A percentile compares a stretch with the other conserved stretches of the same genome.
phyloP scores from a whole-genome alignment of 495 filamentous ascomycete species.

The Thermochaetoides thermophila region DNA sequence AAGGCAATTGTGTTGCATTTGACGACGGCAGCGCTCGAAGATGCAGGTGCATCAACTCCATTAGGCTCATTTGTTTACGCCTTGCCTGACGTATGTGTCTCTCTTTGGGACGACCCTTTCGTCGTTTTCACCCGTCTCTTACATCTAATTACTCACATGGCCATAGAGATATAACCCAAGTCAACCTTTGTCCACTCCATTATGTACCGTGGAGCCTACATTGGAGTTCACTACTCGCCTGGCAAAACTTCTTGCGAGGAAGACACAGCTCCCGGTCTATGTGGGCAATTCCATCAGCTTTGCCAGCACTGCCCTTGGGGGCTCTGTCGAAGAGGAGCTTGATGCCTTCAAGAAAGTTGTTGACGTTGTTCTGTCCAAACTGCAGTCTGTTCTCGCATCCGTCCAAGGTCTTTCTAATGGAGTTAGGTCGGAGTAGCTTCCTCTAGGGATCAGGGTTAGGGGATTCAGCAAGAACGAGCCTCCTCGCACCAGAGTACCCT shows the following conservation, averaged over 20 bases:
- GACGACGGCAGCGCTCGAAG: slow-evolving; percentile 52
- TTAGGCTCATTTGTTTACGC: slow-evolving; percentile 85
- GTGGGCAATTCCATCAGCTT: slow-evolving; percentile 68
- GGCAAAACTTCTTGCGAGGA: slow-evolving; percentile 65
- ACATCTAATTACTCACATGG: slow-evolving; percentile 1
- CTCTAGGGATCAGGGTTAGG: too few relatives aligned
- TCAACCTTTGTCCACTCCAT: slow-evolving; percentile 59
- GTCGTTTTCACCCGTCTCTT: background rate
- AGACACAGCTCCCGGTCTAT: slow-evolving; percentile 57
- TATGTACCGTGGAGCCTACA: slow-evolving; percentile 59
- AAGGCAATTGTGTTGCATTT: slow-evolving; percentile 62
- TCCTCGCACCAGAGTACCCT: too few relatives aligned
- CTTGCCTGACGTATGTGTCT: slow-evolving; percentile 72
- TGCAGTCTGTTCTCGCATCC: slow-evolving; percentile 20
- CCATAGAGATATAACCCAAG: slow-evolving; percentile 37
- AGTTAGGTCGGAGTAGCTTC: slow-evolving; percentile 1
- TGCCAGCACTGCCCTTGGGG: slow-evolving; percentile 49
- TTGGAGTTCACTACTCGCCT: slow-evolving; percentile 76
- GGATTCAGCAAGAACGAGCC: too few relatives aligned
- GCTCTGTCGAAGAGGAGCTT: slow-evolving; percentile 86
- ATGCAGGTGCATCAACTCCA: slow-evolving; percentile 33
- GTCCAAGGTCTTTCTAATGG: slow-evolving; percentile 4
- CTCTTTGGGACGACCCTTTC: too few relatives aligned
- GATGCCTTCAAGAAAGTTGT: slow-evolving; percentile 64
- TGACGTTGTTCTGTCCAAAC: slow-evolving; percentile 46